Evolutionary conservation across 2,329 filamentous ascomycete species (phyloP).

Genomic region (Aspergillus cejpii): DNA sequence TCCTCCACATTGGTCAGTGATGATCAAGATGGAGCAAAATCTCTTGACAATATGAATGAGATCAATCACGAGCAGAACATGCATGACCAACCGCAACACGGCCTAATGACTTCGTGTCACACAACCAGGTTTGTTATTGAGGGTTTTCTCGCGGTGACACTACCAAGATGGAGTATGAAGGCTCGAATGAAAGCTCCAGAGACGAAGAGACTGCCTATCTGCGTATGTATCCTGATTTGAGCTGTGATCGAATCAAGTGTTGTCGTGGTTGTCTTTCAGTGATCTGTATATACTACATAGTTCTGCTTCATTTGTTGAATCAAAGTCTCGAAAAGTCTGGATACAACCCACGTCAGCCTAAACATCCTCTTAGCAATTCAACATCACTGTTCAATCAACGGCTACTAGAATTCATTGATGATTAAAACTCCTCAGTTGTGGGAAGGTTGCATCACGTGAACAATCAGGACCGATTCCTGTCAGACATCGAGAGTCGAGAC

Average conservation of each 20-base stretch:
- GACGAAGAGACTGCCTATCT: not conserved
- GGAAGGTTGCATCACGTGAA: not conserved
- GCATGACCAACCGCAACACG: not conserved
- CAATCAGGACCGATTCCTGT: not conserved
- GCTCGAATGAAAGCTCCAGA: not conserved
- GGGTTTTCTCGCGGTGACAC: too few species aligned
- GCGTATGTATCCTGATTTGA: not conserved
- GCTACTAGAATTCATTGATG: too few species aligned
- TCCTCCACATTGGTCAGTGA: too few species aligned
- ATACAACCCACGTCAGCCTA: too few species aligned
- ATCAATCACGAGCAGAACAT: not conserved
- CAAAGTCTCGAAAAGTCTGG: not conserved
- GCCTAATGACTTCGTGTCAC: too few species aligned
- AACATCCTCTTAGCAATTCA: not conserved
- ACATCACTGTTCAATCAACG: not conserved
- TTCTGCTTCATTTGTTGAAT: too few species aligned
- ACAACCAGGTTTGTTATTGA: too few species aligned
- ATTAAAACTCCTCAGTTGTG: not conserved
- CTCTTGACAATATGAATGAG: not conserved
- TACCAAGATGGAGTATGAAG: not conserved
- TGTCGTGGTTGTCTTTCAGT: not conserved
- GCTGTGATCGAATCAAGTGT: not conserved
- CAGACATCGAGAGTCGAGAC: not conserved
- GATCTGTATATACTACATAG: too few species aligned
- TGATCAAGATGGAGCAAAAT: too few species aligned